Base-by-base conservation (phyloP, 1,139 yeast species). In the Candida sp. region DNA sequence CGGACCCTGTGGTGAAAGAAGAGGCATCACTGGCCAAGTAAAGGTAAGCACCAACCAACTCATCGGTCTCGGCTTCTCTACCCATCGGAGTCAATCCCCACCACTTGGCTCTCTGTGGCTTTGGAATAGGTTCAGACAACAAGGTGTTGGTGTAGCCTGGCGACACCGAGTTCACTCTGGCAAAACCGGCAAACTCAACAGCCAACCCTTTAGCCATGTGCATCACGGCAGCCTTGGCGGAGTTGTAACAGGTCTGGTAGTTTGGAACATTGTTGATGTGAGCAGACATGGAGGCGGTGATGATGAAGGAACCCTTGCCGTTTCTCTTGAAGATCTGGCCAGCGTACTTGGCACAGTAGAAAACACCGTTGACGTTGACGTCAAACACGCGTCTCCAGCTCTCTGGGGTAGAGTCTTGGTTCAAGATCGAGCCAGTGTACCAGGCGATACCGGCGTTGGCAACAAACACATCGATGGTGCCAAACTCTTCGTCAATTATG, bases 381-480 rank as follows among this genome's bases (percentile, higher is more conserved):
- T 71, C 74, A 63, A 81, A 77, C 46, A 85, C 70, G 55, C 69
- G 67, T 53, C 76, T 75, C 84, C 84, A 83, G 53, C 75, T 81
- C 44, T 81, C 81, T 63, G 65, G 56, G 1, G 62, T 67, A 42
- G 75, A 76, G 52, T 72, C 72, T 54, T 73, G 71, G 54, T 87
- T 90, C 52, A 87, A 72, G 57, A 86, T 67, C 22, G 86, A 75
- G n/a, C 94, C 96, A 30, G 84, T 81, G 44, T 84, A 79, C 94
- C 96, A 90, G 17, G 91, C 88, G 41, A 88, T 82, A 53, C 97
- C 97, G 22, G 97, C 96, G 67, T 90, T 90, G 63, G 96, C 94
- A 30, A 90, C 93, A 66, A 89, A 86, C 31, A 88, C 79, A 65
- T 90, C 96, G 57, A 90, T 83, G 51, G 82, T 80, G 30, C 83